Percentiles rank a stretch among this genome's conserved stretches.
phyloP scores from a whole-genome alignment of 2,329 filamentous ascomycete species.

The Pestalotiopsis sp. region DNA sequence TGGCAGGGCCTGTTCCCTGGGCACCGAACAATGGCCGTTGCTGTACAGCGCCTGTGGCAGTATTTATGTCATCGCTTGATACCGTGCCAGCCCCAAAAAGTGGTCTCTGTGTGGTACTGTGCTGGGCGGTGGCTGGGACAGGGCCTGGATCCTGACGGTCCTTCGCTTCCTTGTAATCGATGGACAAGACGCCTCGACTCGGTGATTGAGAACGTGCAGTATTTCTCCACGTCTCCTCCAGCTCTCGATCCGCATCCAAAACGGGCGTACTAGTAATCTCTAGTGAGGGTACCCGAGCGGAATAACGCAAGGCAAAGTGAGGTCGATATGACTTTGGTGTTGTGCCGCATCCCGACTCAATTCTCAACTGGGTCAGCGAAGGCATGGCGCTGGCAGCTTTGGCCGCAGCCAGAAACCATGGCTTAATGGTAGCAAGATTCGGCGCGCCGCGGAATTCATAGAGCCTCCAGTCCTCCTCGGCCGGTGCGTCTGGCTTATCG shows the following conservation, averaged over 20 bases:
- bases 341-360: slow-evolving; percentile 4
- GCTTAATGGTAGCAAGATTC: not conserved
- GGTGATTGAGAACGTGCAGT: not conserved
- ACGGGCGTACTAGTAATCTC: not conserved
- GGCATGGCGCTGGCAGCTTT: not conserved
- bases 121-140: not conserved
- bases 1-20: not conserved
- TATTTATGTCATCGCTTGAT: not conserved
- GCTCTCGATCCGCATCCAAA: not conserved
- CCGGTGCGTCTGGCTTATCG: slow-evolving; percentile 1
- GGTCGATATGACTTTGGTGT: not conserved
- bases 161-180: not conserved
- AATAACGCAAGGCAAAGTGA: not conserved
- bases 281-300: not conserved
- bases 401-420: not conserved
- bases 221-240: not conserved
- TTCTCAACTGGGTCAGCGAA: not conserved
- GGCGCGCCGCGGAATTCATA: slow-evolving; percentile 1
- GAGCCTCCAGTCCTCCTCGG: slow-evolving; percentile 6
- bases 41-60: not conserved
- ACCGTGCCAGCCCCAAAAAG: not conserved
- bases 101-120: not conserved
- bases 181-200: not conserved
- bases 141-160: not conserved
- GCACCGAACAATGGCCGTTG: not conserved